These are phyloP conservation scores for Harrya chromipes DNA, from an alignment of 768 basidiomycete genomes.

Conservation along the genomic window DNA sequence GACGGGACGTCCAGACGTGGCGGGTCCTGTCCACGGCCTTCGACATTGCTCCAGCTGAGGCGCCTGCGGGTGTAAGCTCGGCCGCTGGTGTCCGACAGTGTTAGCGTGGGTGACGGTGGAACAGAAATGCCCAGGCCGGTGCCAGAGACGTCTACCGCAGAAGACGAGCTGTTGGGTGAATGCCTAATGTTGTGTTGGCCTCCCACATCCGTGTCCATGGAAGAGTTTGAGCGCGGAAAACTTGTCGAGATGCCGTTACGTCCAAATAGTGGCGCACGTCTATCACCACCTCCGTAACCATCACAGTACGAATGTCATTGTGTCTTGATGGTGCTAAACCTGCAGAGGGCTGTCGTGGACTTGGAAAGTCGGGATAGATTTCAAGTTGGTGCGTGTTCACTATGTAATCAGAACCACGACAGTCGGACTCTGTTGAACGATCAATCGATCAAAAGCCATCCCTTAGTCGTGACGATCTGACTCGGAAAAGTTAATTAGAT, in stretches of 20 bases:
- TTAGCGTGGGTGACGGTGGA: constrained; percentile 51
- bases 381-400: too few species aligned
- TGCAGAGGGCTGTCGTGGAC: too few species aligned
- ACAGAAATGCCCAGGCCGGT: constrained; percentile 42
- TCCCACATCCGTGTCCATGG: constrained; percentile 14
- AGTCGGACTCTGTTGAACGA: too few species aligned
- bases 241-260: background rate
- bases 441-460: too few species aligned
- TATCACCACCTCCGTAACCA: too few species aligned
- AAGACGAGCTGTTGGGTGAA: constrained; percentile 43
- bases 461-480: too few species aligned
- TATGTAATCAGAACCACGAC: too few species aligned
- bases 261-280: background rate
- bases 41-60: constrained; percentile 53
- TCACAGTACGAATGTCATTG: too few species aligned
- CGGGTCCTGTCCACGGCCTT: constrained; percentile 33
- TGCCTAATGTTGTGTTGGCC: constrained; percentile 5
- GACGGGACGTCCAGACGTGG: constrained; percentile 32
- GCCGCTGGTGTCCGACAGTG: constrained; percentile 32
- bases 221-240: background rate
- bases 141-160: constrained; percentile 53
- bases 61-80: constrained; percentile 46
- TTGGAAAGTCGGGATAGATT: too few species aligned
- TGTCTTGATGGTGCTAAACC: too few species aligned
- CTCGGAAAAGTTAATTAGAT: background rate